These are phyloP conservation scores for Suillus spraguei DNA, from an alignment of 768 basidiomycete species.

Conservation along the genomic window DNA sequence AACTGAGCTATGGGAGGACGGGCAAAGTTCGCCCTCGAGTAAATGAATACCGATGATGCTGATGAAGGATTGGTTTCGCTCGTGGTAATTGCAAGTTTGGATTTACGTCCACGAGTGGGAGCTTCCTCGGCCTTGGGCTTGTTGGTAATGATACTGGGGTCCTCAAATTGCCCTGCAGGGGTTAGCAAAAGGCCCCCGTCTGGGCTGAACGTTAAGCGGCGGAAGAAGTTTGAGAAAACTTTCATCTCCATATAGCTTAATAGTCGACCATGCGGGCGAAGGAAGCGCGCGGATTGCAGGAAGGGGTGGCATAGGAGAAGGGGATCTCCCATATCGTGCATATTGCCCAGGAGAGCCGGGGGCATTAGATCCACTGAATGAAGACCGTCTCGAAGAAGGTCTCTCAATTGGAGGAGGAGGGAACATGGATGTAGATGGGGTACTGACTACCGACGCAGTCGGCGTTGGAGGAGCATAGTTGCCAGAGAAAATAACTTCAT, in stretches of 20 bases:
- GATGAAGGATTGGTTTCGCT: slow-evolving; percentile 41
- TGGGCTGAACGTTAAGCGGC: slow-evolving; percentile 90
- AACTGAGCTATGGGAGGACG: slow-evolving; percentile 92
- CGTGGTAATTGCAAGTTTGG: slow-evolving; percentile 42
- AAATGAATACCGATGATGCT: slow-evolving; percentile 83
- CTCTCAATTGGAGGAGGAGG: slow-evolving; percentile 54
- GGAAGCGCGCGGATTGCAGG: slow-evolving; percentile 85
- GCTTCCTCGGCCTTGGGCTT: slow-evolving; percentile 41
- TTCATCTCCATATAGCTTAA: slow-evolving; percentile 94
- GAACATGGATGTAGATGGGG: slow-evolving; percentile 55
- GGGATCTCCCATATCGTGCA: slow-evolving; percentile 75
- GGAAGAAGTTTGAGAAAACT: slow-evolving; percentile 95
- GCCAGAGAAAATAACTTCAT: slow-evolving; percentile 33
- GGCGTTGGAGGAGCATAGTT: slow-evolving; percentile 57
- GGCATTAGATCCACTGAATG: slow-evolving; percentile 80
- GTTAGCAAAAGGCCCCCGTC: slow-evolving; percentile 94
- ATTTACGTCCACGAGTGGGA: slow-evolving; percentile 61
- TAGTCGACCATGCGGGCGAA: slow-evolving; percentile 62
- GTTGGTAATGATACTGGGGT: slow-evolving; percentile 58
- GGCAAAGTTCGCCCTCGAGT: slow-evolving; percentile 93
- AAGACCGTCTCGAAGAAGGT: slow-evolving; percentile 63
- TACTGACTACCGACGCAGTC: slow-evolving; percentile 67
- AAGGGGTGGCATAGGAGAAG: slow-evolving; percentile 89
- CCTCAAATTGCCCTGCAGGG: slow-evolving; percentile 97
- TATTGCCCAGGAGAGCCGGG: slow-evolving; percentile 67